Base-by-base conservation (phyloP, 352 stramenopile species). In the Pythium diclinum region DNA sequence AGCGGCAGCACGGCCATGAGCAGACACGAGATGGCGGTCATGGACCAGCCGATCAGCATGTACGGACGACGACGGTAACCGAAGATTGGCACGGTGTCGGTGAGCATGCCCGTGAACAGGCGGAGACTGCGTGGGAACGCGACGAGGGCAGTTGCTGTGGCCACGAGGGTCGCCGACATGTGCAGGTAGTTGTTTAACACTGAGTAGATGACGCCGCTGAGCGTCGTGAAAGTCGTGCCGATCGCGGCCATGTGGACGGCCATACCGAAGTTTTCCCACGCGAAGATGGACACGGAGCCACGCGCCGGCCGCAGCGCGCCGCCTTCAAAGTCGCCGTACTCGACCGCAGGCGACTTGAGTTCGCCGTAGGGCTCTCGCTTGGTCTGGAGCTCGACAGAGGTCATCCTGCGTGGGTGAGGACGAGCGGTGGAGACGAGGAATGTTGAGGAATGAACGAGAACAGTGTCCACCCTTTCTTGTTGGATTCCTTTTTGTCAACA, bases 51-150 rank as follows among this genome's bases (percentile, higher is more conserved):
- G 0, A 74, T 5, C 3, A 83, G 49, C 32, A 86, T 78, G 67
- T 86, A 86, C 16, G 75, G 72, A 1, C 75, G 65, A 1, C 78
- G 74, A 28, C 73, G 74, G 56, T 79, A 82, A 2, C 75, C 74
- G 32, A 49, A 76, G 49, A 87, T 76, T 1, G 78, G 76, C 17
- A 69, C 69, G 30, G 61, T 72, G 59, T 87, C 76, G 6, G 76
- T 76, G 30, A 85, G 53, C 56, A 85, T 62, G 16, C 75, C 68
- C 2, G 68, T 65, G 61, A 87, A 83, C 0, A 85, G 56, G 33
- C 73, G 71, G 16, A 76, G 56, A 25, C 60, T 66, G 30, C 72
- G 71, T 14, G 67, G 68, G 38, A 78, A 60, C 46, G 38, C 56
- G n/a, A 78, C 67, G 34, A 79, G 70, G 40, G 71, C 68, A 7